A percentile compares a stretch with the other conserved stretches of the same genome.
phyloP scores from a whole-genome alignment of 768 basidiomycete genomes.

The Hypsizygus marmoreus region DNA sequence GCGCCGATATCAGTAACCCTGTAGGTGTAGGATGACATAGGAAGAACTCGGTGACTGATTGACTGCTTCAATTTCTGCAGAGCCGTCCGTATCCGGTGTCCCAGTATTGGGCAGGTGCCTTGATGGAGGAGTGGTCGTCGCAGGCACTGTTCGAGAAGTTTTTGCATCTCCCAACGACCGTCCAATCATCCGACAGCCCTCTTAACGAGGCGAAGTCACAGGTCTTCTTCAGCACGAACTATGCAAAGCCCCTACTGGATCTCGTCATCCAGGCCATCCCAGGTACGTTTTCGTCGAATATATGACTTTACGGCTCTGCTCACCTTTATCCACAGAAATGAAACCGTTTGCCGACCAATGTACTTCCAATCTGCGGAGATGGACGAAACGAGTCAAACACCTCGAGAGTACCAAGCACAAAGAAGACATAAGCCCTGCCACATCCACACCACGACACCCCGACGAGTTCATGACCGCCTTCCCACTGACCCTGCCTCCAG shows the following conservation, averaged over 20 bases:
- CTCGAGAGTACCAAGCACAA: conserved; percentile 32
- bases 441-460: conserved; percentile 62
- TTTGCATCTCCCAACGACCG: conserved; percentile 70
- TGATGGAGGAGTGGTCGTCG: conserved; percentile 88
- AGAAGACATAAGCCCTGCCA: conserved; percentile 45
- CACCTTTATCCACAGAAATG: conserved; percentile 52
- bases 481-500: conserved; percentile 33
- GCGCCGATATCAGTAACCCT: conserved; percentile 98
- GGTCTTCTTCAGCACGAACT: conserved; percentile 84
- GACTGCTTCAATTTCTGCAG: conserved; percentile 43
- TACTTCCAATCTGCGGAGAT: conserved; percentile 64
- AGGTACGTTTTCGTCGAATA: conserved; percentile 43
- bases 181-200: conserved; percentile 42
- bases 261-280: conserved; percentile 73
- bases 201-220: conserved; percentile 78
- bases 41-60: too few relatives aligned
- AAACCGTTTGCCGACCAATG: conserved; percentile 67
- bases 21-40: conserved; percentile 53
- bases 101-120: conserved; percentile 87
- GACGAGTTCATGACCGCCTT: conserved; percentile 39
- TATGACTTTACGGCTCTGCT: not conserved
- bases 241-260: conserved; percentile 83
- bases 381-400: conserved; percentile 56
- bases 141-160: conserved; percentile 87
- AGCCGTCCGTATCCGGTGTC: conserved; percentile 92